Evolutionary conservation across 2,329 filamentous ascomycete genomes (phyloP).

Genomic region (Arachnopeziza araneosa): DNA sequence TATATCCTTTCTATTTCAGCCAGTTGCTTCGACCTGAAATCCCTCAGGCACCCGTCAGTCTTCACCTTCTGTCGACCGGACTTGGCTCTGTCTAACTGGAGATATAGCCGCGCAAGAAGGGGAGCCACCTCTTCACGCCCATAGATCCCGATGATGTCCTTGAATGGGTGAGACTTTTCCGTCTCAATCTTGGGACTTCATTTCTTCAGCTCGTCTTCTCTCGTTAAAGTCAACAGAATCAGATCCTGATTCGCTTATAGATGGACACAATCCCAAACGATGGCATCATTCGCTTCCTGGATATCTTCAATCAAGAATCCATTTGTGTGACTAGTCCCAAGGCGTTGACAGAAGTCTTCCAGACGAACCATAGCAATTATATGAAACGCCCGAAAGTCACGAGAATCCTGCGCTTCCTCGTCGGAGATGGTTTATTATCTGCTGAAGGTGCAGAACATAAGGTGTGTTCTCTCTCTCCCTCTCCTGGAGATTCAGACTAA

Average conservation of each 20-base stretch:
- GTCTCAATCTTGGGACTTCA: no score
- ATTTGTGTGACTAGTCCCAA: slow-evolving; percentile 11
- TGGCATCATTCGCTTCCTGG: slow-evolving; percentile 13
- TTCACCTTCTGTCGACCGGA: not conserved
- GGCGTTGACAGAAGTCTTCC: slow-evolving; percentile 9
- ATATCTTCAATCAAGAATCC: slow-evolving; percentile 14
- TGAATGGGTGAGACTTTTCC: not conserved
- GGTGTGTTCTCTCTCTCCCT: slow-evolving; percentile 29
- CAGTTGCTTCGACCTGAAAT: slow-evolving; percentile 4
- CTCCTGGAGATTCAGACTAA: not conserved
- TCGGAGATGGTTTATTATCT: slow-evolving; percentile 61
- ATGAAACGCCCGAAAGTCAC: slow-evolving; percentile 31
- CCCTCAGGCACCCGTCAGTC: slow-evolving; percentile 12
- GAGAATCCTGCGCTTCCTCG: slow-evolving; percentile 38
- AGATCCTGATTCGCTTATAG: no score
- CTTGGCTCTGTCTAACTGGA: not conserved
- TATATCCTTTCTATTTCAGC: slow-evolving; percentile 16
- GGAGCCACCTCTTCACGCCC: slow-evolving; percentile 7
- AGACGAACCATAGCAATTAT: slow-evolving; percentile 8
- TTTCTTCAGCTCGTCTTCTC: no score
- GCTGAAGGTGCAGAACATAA: slow-evolving; percentile 85
- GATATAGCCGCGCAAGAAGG: not conserved
- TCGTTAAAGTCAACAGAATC: no score
- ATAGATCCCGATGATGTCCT: slow-evolving; percentile 5
- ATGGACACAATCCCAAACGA: slow-evolving; percentile 14